Base-by-base conservation (phyloP, 2,329 filamentous ascomycete genomes). In the Fusarium buharicum region DNA sequence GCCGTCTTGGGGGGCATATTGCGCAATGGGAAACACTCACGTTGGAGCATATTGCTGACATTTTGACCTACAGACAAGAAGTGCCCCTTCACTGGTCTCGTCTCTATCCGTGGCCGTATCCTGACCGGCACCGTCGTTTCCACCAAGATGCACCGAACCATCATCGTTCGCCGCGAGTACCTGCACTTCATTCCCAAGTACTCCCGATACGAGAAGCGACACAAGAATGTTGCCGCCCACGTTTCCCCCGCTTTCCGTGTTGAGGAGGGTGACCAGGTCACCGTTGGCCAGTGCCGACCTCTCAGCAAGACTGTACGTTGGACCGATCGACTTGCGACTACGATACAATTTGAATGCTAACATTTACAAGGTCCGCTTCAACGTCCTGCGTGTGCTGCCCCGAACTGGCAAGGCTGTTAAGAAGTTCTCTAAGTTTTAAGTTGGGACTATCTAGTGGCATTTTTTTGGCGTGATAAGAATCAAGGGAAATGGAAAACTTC, bases 111-210 rank as follows among this genome's bases (percentile, higher is more conserved):
- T 86, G 95, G 95, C 83, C 94, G 95, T 94, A 99, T 99, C 88
- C 87, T 99, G 73, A 98, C 94, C 80, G 95, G 95, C 78, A 97
- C 93, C 79, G 95, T 99, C 78, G 91, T 98, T 79, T 98, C 94
- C 76, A 99, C 95, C 84, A 99, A 99, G 92, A 99, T 99, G 95
- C 95, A 99, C 91, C 92, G 95, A 84, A 99, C 95, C 77, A 85
- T 98, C 81, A 90, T 99, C 85, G 96, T 99, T 88, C 95, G 95
- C 82, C 90, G 95, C 84, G 95, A 99, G 88, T 99, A 99, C 88
- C 92, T 99, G 68, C 95, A 99, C 88, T 99, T 92, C 86, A 91
- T 99, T 80, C 93, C 93, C 83, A 99, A 99, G 88, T 99, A 99
- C 90, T 87, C 91, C 81, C 92, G 95, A 90, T 99, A 99, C 84